These are phyloP conservation scores for Polyporus tsugae DNA, from an alignment of 1,284 basidiomycete genomes.

Conservation along the genomic window DNA sequence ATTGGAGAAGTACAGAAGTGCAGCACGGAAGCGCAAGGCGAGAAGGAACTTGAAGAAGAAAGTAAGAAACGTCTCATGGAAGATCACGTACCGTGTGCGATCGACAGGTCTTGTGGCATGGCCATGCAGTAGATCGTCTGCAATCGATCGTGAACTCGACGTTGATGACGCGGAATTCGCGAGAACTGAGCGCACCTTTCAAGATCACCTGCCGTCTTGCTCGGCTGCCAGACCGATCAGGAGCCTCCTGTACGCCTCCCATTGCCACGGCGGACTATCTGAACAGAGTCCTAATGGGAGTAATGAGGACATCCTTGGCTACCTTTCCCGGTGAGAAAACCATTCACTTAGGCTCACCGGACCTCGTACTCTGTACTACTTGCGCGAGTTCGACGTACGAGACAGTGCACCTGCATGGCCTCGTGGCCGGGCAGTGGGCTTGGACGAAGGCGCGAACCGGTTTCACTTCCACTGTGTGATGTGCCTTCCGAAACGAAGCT, in stretches of 20 bases:
- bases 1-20: neutral
- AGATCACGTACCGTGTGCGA: neutral
- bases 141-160: neutral
- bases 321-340: neutral
- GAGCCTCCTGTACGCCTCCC: neutral
- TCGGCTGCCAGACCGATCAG: neutral
- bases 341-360: slow-evolving; percentile 8
- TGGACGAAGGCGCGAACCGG: neutral
- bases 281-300: neutral
- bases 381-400: neutral
- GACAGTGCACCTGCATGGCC: neutral
- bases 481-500: neutral
- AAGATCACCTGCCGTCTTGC: neutral
- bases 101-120: neutral
- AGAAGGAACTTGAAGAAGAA: neutral
- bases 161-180: neutral
- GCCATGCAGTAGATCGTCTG: neutral
- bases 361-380: neutral
- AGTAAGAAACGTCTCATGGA: neutral
- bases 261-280: neutral
- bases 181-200: neutral
- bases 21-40: neutral
- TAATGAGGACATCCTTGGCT: neutral
- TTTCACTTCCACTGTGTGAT: neutral
- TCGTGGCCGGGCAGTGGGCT: neutral